Evolutionary conservation across 169 alveolate species (phyloP), one percentile per base, ranked within the genome.

Genomic region (Miamiensis avidus): DNA sequence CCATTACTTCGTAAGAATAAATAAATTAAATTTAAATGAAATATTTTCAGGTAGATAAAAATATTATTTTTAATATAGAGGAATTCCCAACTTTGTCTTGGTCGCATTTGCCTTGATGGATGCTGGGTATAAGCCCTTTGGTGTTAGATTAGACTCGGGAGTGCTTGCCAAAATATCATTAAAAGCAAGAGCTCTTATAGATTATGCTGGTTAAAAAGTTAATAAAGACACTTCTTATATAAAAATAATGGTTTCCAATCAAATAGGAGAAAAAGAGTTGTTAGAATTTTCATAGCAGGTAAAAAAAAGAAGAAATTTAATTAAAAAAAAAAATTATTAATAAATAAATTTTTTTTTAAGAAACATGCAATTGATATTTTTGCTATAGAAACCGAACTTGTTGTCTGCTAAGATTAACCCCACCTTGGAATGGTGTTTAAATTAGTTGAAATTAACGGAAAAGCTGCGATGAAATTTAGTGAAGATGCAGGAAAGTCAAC

Each of bases 331-430:
- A n/a, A n/a, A n/a, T n/a, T 11, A 11, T 11, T 49, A 49, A 49
- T 49, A 49, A 11, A 11, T 49, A 11, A 49, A 4, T 49, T 20
- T 49, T 4, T 49, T 49, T 11, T 11, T 49, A 49, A 72, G 84
- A 93, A 90, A 0, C 98, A 97, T 88, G 93, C 95, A 82, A 93
- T 97, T 34, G 98, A 97, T 90, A 92, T 91, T 73, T 97, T 96
- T 91, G 99, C 98, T 6, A 95, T 97, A 78, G 99, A 98, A 27
- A 97, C 99, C 29, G 95, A 97, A 81, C 86, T 97, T 34, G 98
- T 97, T n/a, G 97, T 99, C 27, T 97, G 99, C 91, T 95, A 97
- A 84, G 93, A 97, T 34, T 97, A 97, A 83, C 99, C 99, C 0
- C 98, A 99, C 1, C 85, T 97, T 31, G 99, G 99, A 0, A 93